Percentiles rank a stretch among this genome's conserved stretches.
Evolutionary conservation across 2,329 filamentous ascomycete genomes (phyloP).

Genomic region (Aspergillus transmontanensis): DNA sequence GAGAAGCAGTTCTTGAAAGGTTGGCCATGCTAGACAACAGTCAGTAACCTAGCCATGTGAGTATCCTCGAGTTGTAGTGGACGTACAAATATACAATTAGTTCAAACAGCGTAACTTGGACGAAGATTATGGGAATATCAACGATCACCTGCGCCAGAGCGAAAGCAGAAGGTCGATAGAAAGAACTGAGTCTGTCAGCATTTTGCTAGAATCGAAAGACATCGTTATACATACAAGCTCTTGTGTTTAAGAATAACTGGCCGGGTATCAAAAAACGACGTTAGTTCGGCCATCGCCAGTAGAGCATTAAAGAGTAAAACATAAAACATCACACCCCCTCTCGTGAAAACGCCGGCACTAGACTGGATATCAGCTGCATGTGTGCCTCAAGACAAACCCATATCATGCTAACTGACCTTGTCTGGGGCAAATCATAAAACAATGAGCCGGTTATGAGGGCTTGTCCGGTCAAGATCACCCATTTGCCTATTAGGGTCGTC

Average conservation of each 20-base stretch:
- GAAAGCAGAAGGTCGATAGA: constrained; percentile 65
- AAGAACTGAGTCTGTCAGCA: constrained; percentile 48
- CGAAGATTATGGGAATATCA: constrained; percentile 59
- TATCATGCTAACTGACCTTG: constrained; percentile 31
- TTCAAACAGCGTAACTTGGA: constrained; percentile 62
- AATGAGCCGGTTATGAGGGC: constrained; percentile 52
- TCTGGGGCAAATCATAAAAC: constrained; percentile 58
- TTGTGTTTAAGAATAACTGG: constrained; percentile 72
- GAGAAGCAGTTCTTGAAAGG: constrained; percentile 57
- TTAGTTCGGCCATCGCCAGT: constrained; percentile 62
- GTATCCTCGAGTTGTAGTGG: no score
- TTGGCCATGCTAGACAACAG: constrained; percentile 51
- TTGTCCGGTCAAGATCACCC: constrained; percentile 50
- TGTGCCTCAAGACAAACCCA: not conserved
- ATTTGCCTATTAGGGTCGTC: constrained; percentile 55
- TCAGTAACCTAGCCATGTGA: not conserved
- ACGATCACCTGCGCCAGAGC: constrained; percentile 61
- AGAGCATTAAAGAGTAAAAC: constrained; percentile 65
- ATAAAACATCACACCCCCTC: constrained; percentile 65
- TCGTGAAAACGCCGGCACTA: constrained; percentile 58
- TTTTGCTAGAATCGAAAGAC: not conserved
- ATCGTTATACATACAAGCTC: constrained; percentile 51
- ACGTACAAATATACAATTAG: constrained; percentile 61
- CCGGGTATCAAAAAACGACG: constrained; percentile 62
- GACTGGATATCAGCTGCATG: not conserved